A percentile compares a stretch with the other conserved stretches of the same genome.
Evolutionary conservation across 768 basidiomycete species (phyloP).

Genomic region (Collybiopsis luxurians): DNA sequence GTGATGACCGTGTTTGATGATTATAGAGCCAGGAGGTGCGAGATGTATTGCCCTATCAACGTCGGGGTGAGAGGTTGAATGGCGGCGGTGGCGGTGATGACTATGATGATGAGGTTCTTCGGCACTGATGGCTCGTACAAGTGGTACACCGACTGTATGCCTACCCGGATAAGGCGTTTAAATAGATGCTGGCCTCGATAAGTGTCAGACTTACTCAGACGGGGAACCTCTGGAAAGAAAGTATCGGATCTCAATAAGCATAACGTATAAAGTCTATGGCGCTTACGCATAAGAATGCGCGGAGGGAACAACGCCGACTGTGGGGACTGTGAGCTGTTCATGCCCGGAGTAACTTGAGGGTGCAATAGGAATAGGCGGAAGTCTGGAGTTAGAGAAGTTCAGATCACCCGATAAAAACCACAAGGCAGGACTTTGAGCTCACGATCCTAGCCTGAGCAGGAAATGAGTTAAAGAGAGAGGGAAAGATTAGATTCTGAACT

Average conservation of each 20-base stretch:
- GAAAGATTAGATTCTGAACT: slow-evolving; percentile 7
- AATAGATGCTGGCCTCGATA: not conserved
- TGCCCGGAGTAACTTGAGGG: not conserved
- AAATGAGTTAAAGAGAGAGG: not conserved
- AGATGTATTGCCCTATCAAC: not conserved
- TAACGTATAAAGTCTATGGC: not conserved
- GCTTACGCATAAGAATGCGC: not conserved
- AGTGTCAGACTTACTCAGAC: not conserved
- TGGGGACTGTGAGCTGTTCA: not conserved
- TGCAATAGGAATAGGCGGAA: not conserved
- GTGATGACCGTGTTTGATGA: slow-evolving; percentile 1
- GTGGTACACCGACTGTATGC: not conserved
- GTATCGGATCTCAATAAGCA: not conserved
- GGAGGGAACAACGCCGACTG: not conserved
- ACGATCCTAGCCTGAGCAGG: not conserved
- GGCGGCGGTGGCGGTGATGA: slow-evolving; percentile 5
- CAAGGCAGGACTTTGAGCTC: not conserved
- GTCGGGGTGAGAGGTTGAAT: slow-evolving; percentile 1
- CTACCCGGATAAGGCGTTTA: not conserved
- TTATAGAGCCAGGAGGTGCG: not conserved
- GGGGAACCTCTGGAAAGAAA: not conserved
- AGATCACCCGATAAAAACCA: not conserved
- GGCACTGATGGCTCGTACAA: not conserved
- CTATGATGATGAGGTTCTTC: not conserved
- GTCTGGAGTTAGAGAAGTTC: not conserved